phyloP scores from a whole-genome alignment of 257 asterid genomes.

The Capsicum pubescens region DNA sequence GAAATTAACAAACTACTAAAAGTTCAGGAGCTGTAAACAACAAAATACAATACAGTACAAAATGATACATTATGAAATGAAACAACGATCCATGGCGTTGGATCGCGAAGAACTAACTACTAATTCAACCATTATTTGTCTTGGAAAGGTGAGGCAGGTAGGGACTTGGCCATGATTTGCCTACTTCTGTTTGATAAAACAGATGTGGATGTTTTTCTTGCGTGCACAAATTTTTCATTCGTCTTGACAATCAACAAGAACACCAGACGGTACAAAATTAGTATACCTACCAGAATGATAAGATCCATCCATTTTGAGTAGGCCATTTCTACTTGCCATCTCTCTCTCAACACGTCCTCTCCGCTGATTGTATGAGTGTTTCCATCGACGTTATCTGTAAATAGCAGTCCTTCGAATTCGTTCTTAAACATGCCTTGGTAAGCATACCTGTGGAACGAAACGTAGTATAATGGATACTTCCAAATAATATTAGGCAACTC shows the following conservation, averaged over 20 bases:
- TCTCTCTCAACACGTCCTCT: conserved; percentile 20
- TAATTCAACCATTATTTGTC: neutral
- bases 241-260: conserved; percentile 26
- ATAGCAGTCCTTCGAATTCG: neutral
- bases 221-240: conserved; percentile 22
- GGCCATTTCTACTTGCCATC: conserved; percentile 27
- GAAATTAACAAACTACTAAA: neutral
- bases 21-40: neutral
- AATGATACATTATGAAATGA: neutral
- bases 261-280: neutral
- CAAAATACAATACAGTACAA: neutral
- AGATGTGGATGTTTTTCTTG: neutral
- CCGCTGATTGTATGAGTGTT: neutral
- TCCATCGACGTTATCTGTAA: no score
- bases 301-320: conserved; percentile 32
- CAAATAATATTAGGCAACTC: no score
- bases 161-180: neutral
- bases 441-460: no score
- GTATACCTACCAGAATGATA: neutral
- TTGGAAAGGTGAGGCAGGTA: neutral
- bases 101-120: neutral
- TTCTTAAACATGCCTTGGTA: no score
- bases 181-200: conserved; percentile 13
- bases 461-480: no score
- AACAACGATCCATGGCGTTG: neutral